Evolutionary conservation across 495 filamentous ascomycete genomes (phyloP).

Genomic region (Sphaerosporella brunnea): DNA sequence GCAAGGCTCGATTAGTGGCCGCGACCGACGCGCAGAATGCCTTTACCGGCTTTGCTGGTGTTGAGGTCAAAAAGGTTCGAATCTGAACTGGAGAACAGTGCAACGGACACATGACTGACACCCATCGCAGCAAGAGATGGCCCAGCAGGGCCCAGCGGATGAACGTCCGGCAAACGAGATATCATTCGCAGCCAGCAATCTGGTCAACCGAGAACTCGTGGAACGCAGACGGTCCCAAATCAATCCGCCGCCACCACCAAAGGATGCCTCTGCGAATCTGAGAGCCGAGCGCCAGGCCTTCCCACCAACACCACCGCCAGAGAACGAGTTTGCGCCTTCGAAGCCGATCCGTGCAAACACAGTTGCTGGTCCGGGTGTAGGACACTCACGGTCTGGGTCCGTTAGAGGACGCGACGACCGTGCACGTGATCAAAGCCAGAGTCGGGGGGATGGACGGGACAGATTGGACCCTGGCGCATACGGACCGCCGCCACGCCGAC

Average conservation of each 20-base stretch:
- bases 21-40: conserved; percentile 63
- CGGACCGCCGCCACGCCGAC: conserved; percentile 14
- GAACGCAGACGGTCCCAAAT: conserved; percentile 28
- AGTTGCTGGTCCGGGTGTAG: conserved; percentile 9
- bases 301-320: conserved; percentile 89
- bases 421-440: conserved; percentile 28
- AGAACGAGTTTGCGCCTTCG: conserved; percentile 38
- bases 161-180: conserved; percentile 62
- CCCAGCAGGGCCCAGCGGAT: conserved; percentile 35
- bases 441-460: conserved; percentile 18
- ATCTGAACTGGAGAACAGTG: background rate
- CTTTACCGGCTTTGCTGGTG: conserved; percentile 57
- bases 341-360: conserved; percentile 23
- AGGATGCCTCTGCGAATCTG: conserved; percentile 4
- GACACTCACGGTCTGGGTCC: background rate
- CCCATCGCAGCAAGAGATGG: conserved; percentile 16
- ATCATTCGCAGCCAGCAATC: conserved; percentile 75
- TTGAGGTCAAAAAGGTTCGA: conserved; percentile 50
- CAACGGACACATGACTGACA: conserved; percentile 7
- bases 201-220: conserved; percentile 65
- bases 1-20: conserved; percentile 83
- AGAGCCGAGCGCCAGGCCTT: conserved; percentile 57
- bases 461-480: conserved; percentile 15
- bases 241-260: background rate
- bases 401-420: conserved; percentile 6